A percentile compares a stretch with the other conserved stretches of the same genome.
Evolutionary conservation across 2,329 filamentous ascomycete species (phyloP).

Genomic region (Grosmannia serpens): DNA sequence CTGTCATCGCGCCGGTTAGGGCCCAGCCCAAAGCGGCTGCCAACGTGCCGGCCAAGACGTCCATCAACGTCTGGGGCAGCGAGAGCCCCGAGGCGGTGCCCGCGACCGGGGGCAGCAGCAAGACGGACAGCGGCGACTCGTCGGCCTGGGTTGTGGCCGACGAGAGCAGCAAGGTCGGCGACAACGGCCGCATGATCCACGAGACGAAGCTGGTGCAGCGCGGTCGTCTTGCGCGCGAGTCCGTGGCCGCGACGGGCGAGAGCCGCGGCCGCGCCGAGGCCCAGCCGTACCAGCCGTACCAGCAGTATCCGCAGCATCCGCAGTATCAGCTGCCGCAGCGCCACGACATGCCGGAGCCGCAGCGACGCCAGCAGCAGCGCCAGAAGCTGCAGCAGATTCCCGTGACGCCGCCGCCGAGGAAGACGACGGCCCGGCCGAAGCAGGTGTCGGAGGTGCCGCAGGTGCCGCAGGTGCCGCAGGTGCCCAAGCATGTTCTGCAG

Average conservation of each 20-base stretch:
- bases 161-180: neutral
- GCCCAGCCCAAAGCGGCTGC: neutral
- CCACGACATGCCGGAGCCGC: neutral
- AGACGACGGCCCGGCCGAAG: neutral
- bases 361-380: neutral
- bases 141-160: neutral
- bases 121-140: neutral
- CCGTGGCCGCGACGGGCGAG: neutral
- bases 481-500: too few species aligned
- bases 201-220: neutral
- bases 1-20: neutral
- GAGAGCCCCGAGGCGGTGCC: neutral
- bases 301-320: neutral
- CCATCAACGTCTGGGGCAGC: neutral
- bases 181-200: neutral
- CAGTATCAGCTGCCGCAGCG: neutral
- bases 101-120: too few species aligned
- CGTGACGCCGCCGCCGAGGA: neutral
- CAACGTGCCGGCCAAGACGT: neutral
- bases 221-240: neutral
- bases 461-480: too few species aligned
- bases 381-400: neutral
- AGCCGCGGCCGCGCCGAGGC: too few species aligned
- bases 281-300: too few species aligned
- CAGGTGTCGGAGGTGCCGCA: neutral